A percentile compares a stretch with the other conserved stretches of the same genome.
These are phyloP conservation scores for Spathaspora sp. DNA, from an alignment of 805 yeast species.

Conservation along the genomic window DNA sequence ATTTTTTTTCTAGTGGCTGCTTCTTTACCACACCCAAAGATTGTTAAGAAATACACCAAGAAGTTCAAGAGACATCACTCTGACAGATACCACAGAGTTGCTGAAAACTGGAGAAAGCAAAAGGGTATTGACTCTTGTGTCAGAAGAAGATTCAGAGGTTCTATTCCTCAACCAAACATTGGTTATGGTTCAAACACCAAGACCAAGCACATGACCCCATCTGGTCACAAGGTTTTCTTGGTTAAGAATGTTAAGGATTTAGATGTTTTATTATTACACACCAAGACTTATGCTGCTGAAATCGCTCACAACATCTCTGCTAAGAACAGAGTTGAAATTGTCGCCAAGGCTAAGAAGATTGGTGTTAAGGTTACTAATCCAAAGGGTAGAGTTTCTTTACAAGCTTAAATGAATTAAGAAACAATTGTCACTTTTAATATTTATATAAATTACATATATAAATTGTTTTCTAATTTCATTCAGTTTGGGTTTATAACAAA, in stretches of 20 bases:
- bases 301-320: conserved; percentile 98
- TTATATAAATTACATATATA: not conserved
- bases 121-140: conserved; percentile 99
- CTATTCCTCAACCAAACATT: conserved; percentile 97
- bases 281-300: conserved; percentile 99
- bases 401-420: conserved; percentile 62
- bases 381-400: conserved; percentile 96
- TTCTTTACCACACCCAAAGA: conserved; percentile 97
- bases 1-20: conserved; percentile 67
- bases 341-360: conserved; percentile 95
- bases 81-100: conserved; percentile 98
- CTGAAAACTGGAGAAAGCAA: conserved; percentile 99
- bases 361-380: conserved; percentile 99
- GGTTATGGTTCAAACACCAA: conserved; percentile 99
- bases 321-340: conserved; percentile 94
- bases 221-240: conserved; percentile 96
- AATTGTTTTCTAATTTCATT: conserved; percentile 1
- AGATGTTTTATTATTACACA: conserved; percentile 93
- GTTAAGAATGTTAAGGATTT: conserved; percentile 91
- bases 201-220: conserved; percentile 93
- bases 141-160: conserved; percentile 99
- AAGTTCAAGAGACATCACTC: conserved; percentile 99
- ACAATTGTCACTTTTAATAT: not conserved
- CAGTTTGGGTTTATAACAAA: not conserved
- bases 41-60: conserved; percentile 98